Evolutionary conservation across 1,139 yeast species (phyloP), one percentile per base, ranked within the genome.

Genomic region (Hansenula anomala): DNA sequence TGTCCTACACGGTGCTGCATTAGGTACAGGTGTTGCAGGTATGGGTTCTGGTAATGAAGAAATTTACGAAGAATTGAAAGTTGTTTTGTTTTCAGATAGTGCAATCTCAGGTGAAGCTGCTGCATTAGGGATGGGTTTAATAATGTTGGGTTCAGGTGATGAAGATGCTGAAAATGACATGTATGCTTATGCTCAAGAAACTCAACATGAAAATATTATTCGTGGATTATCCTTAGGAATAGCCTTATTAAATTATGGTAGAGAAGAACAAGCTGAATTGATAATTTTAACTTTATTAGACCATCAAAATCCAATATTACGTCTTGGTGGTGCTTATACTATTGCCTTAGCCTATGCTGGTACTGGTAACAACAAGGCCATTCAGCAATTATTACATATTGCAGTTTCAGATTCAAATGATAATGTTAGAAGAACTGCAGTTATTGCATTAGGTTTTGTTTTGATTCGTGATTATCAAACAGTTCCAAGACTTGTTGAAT

Each of bases 21-120:
- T 92, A 38, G 99, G 98, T 56, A 74, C 84, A 35, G 98, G 97
- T 68, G 90, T 90, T 36, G 96, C 98, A 16, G 97, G 95, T 28
- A 89, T 92, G 97, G 96, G 94, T 1, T 76, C 94, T 28, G 81
- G 83, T 38, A 80, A 81, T 56, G 79, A 71, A 45, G 74, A 76
- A 36, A 74, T 89, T 36, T 89, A 85, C 56, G 96, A 88, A 52
- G 87, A 87, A 41, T 74, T 92, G 56, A 85, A 84, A 58, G 88
- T 81, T 39, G 90, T 90, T 8, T 68, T 94, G 46, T 92, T 84
- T 60, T 77, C 92, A 12, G 98, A 92, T 57, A 83, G 94, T 33
- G 98, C 97, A 4, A 74, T 88, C 37, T 88, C 97, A 7, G 96
- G 97, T 46, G 97, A 90, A 60, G 97, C 97, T 33, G 96, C 97